phyloP scores from a whole-genome alignment of 2,329 filamentous ascomycete genomes.

The Parasarocladium wereldwijsianum region DNA sequence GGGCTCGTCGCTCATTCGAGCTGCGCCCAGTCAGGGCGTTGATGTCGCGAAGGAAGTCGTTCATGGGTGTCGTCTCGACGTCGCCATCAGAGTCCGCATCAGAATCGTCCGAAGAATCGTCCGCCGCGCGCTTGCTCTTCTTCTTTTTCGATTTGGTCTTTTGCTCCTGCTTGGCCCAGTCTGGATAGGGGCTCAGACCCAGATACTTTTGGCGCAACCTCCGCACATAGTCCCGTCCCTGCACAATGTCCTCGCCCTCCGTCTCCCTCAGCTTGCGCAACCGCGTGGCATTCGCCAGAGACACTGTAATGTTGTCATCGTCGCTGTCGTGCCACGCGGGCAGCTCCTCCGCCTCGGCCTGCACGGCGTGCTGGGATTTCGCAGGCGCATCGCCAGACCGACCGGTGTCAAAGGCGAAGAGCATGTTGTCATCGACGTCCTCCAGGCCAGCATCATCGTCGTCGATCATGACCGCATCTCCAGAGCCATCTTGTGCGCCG shows the following conservation, averaged over 20 bases:
- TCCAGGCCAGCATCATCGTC: constrained; percentile 38
- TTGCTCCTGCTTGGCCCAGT: constrained; percentile 41
- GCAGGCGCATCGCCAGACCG: constrained; percentile 23
- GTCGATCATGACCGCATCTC: constrained; percentile 16
- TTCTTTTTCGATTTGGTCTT: constrained; percentile 32
- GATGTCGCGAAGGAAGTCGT: constrained; percentile 63
- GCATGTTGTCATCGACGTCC: constrained; percentile 57
- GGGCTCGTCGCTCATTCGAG: constrained; percentile 46
- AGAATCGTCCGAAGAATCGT: constrained; percentile 30
- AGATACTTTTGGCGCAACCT: constrained; percentile 67
- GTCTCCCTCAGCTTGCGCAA: constrained; percentile 70
- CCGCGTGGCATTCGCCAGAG: constrained; percentile 59
- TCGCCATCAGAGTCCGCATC: constrained; percentile 43
- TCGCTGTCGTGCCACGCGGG: constrained; percentile 90
- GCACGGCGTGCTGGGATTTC: constrained; percentile 12
- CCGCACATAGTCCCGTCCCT: constrained; percentile 69
- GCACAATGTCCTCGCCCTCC: constrained; percentile 75
- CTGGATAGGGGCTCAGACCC: constrained; percentile 42
- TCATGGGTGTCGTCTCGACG: constrained; percentile 60
- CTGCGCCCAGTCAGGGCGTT: constrained; percentile 45
- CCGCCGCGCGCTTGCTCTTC: constrained; percentile 11
- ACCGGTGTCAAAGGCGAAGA: constrained; percentile 72
- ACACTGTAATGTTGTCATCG: constrained; percentile 75
- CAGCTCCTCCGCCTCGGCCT: constrained; percentile 19
- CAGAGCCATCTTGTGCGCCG: constrained; percentile 18